Conservation (phyloP, 75 land plant genomes). For the Cupressus sempervirens region DNA sequence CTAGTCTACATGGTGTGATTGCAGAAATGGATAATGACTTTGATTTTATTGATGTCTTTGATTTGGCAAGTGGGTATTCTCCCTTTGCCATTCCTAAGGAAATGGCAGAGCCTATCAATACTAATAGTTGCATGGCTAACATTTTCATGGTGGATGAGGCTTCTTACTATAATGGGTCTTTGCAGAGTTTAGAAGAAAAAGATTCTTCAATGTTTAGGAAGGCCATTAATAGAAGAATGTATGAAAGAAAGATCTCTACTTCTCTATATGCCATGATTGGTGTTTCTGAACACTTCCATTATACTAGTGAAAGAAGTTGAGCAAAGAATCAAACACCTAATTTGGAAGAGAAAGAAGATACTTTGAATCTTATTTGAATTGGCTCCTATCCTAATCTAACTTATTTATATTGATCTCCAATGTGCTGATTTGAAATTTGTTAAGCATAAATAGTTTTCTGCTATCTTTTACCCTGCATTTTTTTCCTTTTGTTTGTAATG, state of each 20-base stretch:
- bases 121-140: neutral
- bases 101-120: slow-evolving; percentile 19
- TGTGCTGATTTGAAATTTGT: no score
- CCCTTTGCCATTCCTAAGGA: slow-evolving; percentile 37
- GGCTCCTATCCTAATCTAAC: neutral
- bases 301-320: neutral
- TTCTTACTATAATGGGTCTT: neutral
- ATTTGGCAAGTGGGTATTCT: slow-evolving; percentile 11
- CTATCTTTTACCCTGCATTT: no score
- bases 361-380: neutral
- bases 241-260: slow-evolving; percentile 45
- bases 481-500: no score
- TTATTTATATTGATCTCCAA: no score
- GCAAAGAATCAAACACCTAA: neutral
- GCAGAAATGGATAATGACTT: no score
- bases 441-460: no score
- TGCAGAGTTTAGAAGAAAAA: slow-evolving; percentile 7
- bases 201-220: slow-evolving; percentile 25
- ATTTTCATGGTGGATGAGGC: neutral
- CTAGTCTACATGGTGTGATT: no score
- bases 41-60: no score
- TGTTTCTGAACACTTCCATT: slow-evolving; percentile 28
- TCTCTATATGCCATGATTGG: slow-evolving; percentile 47
- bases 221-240: slow-evolving; percentile 42
- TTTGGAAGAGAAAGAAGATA: neutral